These are phyloP conservation scores for Aureobasidium namibiae DNA, from an alignment of 2,329 filamentous ascomycete species.

Conservation along the genomic window DNA sequence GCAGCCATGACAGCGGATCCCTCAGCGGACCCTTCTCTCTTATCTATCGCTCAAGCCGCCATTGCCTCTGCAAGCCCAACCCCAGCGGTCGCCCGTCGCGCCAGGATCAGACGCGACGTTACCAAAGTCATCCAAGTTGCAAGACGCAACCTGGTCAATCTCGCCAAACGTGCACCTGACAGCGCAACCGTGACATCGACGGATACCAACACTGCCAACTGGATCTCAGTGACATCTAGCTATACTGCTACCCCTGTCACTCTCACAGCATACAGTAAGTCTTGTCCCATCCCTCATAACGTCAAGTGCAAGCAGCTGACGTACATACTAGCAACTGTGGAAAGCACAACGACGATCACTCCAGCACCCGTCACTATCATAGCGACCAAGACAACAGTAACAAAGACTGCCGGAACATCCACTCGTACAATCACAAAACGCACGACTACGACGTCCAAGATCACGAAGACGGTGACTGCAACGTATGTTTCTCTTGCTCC, in stretches of 20 bases:
- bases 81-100: neutral
- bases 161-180: conserved; percentile 28
- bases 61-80: neutral
- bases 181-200: conserved; percentile 27
- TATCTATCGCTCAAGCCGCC: neutral
- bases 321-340: neutral
- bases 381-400: neutral
- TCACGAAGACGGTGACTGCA: neutral
- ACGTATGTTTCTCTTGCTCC: neutral
- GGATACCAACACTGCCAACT: conserved; percentile 15
- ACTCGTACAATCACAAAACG: conserved; percentile 7
- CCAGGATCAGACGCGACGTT: neutral
- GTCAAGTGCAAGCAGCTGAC: neutral
- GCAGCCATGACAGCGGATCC: neutral
- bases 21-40: neutral
- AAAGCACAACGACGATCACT: neutral
- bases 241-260: conserved; percentile 20
- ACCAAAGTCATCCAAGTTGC: neutral
- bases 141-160: neutral
- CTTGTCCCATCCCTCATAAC: no score
- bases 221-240: conserved; percentile 18
- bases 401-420: neutral
- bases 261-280: conserved; percentile 15
- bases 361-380: conserved; percentile 2
- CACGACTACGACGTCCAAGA: neutral